Evolutionary conservation across 495 filamentous ascomycete species (phyloP), one percentile per base, ranked within the genome.

Genomic region (Hamigera avellanea): DNA sequence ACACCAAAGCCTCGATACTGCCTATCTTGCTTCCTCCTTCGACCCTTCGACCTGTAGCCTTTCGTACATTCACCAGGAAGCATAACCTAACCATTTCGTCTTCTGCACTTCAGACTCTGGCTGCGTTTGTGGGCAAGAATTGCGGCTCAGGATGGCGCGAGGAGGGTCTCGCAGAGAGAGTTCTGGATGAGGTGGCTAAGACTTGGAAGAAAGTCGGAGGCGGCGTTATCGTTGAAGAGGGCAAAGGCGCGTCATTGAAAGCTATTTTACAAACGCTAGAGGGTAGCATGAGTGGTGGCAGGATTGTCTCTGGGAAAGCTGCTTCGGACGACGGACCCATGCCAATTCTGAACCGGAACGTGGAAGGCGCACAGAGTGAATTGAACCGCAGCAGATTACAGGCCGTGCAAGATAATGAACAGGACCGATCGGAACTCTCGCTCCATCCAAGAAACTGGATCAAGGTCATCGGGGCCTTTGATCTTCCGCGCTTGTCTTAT

Each of bases 111-210:
- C 76, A 86, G 54, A 73, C 79, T 8, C 66, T 98, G 15, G 87
- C 93, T 9, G 70, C 73, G 0, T 96, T 96, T 50, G 81, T 96
- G 26, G 91, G 91, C 9, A 81, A 80, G 34, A 80, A 94, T 54
- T 98, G 91, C 53, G 91, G 91, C 31, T 82, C 86, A 26, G 87
- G 80, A 77, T 98, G 91, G 91, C 74, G 91, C 43, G 86, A 96
- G 62, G 86, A 89, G 56, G 91, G 91, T 0, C 63, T 95, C 8
- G 91, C 87, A 4, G 91, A 98, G 52, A 81, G 78, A 48, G 83
- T 95, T 6, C 61, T 96, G 14, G 93, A 96, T 45, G 89, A 96
- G 55, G 77, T 86, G 10, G 86, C 93, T 0, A 80, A 80, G 54
- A 72, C 67, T 39, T 98, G 91, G 93, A 95, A 89, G 60, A 83